Evolutionary conservation across 805 yeast genomes (phyloP), one percentile per base, ranked within the genome.

Genomic region (Starmerella ratchasimensis): DNA sequence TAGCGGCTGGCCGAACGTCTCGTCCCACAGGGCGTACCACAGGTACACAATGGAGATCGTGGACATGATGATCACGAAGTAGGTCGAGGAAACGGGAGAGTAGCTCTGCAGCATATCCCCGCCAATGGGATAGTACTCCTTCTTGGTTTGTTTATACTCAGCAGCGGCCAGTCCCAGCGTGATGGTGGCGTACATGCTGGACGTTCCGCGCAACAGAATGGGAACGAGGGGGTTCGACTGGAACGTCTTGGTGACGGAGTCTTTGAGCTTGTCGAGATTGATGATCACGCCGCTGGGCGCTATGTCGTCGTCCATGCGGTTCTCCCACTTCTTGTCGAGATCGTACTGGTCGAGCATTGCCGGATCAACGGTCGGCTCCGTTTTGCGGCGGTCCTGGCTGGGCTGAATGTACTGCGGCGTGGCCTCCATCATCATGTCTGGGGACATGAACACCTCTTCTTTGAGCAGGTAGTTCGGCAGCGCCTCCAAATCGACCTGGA

Each of bases 11-110:
- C 95, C 93, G 18, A 76, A 70, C 58, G 82, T 88, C 58, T 90
- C 98, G 57, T 90, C 97, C 51, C 74, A 75, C 2, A 94, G 74
- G 55, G 88, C 81, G 57, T 81, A 84, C 3, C 76, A 59, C 39
- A 84, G 67, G 54, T 90, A 90, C 0, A 73, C 68, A 19, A 82
- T 59, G 3, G 94, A 94, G 44, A 75, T 64, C 21, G 82, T 63
- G 52, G 84, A 88, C 3, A 88, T 93, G 36, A 74, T 74, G 2
- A 90, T 69, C 3, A 96, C 90, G 93, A 90, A 83, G 31, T 86
- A 75, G 0, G 97, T 81, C 49, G 94, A 77, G 14, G 98, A 79
- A 52, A 40, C 19, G 10, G 43, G 47, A 16, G 44, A 35, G 18
- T 24, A 31, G 15, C n/a, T 3, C 80, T 84, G 53, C 80, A 93